These are phyloP conservation scores for Fomitopsis serialis DNA, from an alignment of 768 basidiomycete genomes.

Conservation along the genomic window DNA sequence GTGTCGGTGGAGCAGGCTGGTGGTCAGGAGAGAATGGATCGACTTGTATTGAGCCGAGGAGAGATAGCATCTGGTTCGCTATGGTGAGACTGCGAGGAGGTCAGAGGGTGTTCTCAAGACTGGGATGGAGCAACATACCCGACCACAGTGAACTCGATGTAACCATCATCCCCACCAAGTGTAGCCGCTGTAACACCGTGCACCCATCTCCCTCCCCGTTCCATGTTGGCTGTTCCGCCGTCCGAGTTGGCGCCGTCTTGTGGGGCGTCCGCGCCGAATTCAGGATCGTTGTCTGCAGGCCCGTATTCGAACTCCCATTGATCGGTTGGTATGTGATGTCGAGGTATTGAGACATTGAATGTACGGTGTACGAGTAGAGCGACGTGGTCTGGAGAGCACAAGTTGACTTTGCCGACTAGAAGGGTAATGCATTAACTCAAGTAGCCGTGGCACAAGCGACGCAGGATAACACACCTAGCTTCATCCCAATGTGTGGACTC, in stretches of 20 bases:
- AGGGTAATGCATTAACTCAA: neutral
- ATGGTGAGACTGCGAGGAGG: conserved; percentile 60
- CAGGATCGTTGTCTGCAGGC: conserved; percentile 74
- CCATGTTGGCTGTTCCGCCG: conserved; percentile 23
- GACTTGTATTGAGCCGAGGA: conserved; percentile 76
- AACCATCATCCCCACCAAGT: conserved; percentile 64
- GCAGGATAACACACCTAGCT: conserved; percentile 48
- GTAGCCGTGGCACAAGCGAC: neutral
- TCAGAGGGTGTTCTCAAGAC: neutral
- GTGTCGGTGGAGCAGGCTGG: conserved; percentile 25
- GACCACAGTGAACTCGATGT: conserved; percentile 80
- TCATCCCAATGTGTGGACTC: conserved; percentile 81
- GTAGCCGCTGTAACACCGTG: conserved; percentile 61
- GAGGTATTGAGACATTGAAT: conserved; percentile 94
- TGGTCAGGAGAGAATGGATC: conserved; percentile 71
- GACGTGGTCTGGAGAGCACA: conserved; percentile 90
- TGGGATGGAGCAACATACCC: conserved; percentile 48
- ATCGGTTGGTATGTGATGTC: conserved; percentile 80
- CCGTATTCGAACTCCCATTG: conserved; percentile 86
- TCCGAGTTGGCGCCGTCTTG: conserved; percentile 24
- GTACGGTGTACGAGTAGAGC: conserved; percentile 86
- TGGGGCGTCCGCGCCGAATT: conserved; percentile 39
- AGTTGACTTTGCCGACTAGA: conserved; percentile 77
- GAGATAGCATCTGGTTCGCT: conserved; percentile 90
- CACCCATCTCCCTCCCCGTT: conserved; percentile 73